Evolutionary conservation across 1,284 basidiomycete species (phyloP).

Genomic region (Ustilago shanxiensis): DNA sequence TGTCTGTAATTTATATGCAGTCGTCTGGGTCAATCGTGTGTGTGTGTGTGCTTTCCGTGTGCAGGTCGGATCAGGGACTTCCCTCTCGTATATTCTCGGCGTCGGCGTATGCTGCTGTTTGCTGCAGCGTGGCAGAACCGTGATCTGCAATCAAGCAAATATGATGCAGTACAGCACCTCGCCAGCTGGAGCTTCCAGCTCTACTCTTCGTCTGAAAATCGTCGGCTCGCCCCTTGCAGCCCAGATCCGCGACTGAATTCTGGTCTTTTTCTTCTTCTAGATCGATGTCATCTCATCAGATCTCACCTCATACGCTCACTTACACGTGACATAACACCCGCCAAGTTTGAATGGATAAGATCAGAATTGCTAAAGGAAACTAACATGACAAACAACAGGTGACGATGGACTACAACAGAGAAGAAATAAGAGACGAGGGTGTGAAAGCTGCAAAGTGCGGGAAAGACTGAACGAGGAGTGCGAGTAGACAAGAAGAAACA

Average conservation of each 20-base stretch:
- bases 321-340: not conserved
- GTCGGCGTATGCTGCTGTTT: not conserved
- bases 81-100: not conserved
- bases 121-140: not conserved
- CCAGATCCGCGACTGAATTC: not conserved
- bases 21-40: too few species aligned
- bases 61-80: not conserved
- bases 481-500: not conserved
- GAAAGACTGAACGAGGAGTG: slow-evolving; percentile 3
- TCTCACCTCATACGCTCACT: not conserved
- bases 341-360: not conserved
- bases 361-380: not conserved
- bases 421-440: not conserved
- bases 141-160: too few species aligned
- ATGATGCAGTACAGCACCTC: too few species aligned
- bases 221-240: not conserved
- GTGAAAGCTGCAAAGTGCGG: slow-evolving; percentile 3
- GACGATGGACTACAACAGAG: not conserved
- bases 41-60: not conserved
- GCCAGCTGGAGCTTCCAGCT: too few species aligned
- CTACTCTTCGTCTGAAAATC: too few species aligned
- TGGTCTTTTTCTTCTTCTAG: too few species aligned
- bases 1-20: too few species aligned
- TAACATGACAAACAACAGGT: not conserved
- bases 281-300: not conserved